Base-by-base conservation (phyloP, 768 basidiomycete genomes). In the Panellus pusillus region DNA sequence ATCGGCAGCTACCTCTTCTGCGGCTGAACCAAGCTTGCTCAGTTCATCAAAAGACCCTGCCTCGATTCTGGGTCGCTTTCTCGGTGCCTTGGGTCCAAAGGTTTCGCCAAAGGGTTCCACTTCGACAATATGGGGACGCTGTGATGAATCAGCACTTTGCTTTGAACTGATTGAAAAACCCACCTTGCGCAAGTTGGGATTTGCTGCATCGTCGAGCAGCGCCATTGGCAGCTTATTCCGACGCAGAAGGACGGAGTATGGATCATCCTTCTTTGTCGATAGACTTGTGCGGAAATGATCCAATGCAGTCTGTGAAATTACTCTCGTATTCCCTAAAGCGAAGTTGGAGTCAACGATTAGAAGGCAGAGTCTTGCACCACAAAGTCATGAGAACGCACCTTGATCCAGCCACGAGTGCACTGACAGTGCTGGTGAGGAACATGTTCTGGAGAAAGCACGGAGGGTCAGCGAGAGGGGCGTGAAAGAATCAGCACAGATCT, bases 201-300 rank as follows among this genome's bases (percentile, higher is more conserved):
- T 94, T 6, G 82, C 81, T 31, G 91, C 87, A 68, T 97, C 95
- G 61, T 96, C 93, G 32, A 99, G 76, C 38, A 99, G 76, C 9
- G 91, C 92, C 94, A 99, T 97, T 4, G 96, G 96, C 13, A 99
- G 79, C 71, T 98, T 98, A 73, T 98, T 98, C 54, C 94, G 80
- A 54, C 88, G 87, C 45, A 99, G 70, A 31, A 99, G 80, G 11
- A 99, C 96, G 9, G 93, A 94, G 67, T 98, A 99, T 0, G 97
- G 97, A 65, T 98, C 95, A 72, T 91, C 81, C 63, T 93, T 92
- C 69, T 86, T 92, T 12, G 80, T 76, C 19, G 82, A 78, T 41
- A 99, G 80, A 64, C 91, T 93, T 13, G 90, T 93, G 47, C 96
- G 79, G 75, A 99, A 99, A 70, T 98, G 97, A 65, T 97, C 94